Base-by-base conservation (phyloP, 345 rosid species). In the Mallotus nudiflorus region DNA sequence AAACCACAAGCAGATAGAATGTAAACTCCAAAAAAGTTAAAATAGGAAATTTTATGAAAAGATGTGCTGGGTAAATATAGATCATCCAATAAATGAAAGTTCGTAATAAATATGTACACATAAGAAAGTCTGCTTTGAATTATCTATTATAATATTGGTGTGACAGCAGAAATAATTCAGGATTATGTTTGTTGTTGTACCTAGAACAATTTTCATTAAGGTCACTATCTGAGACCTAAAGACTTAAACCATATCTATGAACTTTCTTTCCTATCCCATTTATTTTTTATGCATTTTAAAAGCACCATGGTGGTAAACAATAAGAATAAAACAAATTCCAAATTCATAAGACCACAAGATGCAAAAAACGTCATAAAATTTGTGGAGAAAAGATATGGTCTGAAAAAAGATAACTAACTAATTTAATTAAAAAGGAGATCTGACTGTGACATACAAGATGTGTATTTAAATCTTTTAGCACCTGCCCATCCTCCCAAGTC, bases 401-500 rank as follows among this genome's bases (percentile, higher is more conserved):
- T 53, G 7, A 2, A 65, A 58, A 65, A 62, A 18, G 66, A 50
- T 28, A 67, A 69, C 62, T 45, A 40, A 28, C 13, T 49, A 60
- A 24, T 39, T 53, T 24, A 56, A 9, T 15, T n/a, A 29, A 14
- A 31, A 15, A 28, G 68, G 56, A 76, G 39, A 66, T 16, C 29
- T 16, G 46, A 67, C 22, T 29, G 45, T 45, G 68, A 83, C 96
- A 42, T 82, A 96, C 99, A 64, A 96, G 97, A 75, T 92, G 96
- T 80, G 84, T 75, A 85, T 96, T 96, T 77, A 96, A 68, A 85
- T 96, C 99, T 83, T 92, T 96, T 78, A 96, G 82, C 49, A 86
- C 85, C 78, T 91, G 99, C 59, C 99, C 99, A 69, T 96, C 99
- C 83, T 96, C 99, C 99, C 99, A 96, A 2, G 97, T 91, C 85